phyloP scores from a whole-genome alignment of 352 stramenopile genomes.

The Plasmopara halstedii region DNA sequence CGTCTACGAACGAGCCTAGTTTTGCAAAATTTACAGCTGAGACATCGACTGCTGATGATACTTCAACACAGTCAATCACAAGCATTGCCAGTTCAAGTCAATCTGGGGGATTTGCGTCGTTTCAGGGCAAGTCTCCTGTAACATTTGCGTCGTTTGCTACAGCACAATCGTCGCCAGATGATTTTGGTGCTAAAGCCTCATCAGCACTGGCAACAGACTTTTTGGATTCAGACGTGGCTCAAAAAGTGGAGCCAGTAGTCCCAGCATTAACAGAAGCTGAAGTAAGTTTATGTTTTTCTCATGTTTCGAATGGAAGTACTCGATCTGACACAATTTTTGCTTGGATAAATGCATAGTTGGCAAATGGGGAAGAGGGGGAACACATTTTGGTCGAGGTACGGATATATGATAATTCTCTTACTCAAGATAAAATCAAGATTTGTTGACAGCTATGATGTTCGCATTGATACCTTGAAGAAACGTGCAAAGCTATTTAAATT shows the following conservation, averaged over 20 bases:
- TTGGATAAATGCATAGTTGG: conserved; percentile 21
- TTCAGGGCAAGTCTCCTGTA: conserved; percentile 31
- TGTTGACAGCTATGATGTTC: too few relatives aligned
- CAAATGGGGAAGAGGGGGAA: conserved; percentile 72
- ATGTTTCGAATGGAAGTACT: neutral
- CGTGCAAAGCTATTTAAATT: conserved; percentile 77
- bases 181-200: conserved; percentile 32
- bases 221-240: conserved; percentile 38
- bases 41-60: conserved; percentile 16
- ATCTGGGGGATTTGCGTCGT: conserved; percentile 47
- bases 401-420: neutral
- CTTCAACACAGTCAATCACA: conserved; percentile 6
- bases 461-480: conserved; percentile 35
- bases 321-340: conserved; percentile 2
- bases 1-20: conserved; percentile 4
- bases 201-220: conserved; percentile 28
- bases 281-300: too few relatives aligned
- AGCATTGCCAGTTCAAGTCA: neutral
- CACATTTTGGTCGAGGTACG: conserved; percentile 59
- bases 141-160: conserved; percentile 57
- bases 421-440: too few relatives aligned
- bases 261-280: conserved; percentile 58
- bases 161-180: conserved; percentile 26
- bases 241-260: conserved; percentile 44
- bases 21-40: conserved; percentile 7